Evolutionary conservation across 305 asterid genomes (phyloP), one percentile per base, ranked within the genome.

Genomic region (Stenogyne calaminthoides): DNA sequence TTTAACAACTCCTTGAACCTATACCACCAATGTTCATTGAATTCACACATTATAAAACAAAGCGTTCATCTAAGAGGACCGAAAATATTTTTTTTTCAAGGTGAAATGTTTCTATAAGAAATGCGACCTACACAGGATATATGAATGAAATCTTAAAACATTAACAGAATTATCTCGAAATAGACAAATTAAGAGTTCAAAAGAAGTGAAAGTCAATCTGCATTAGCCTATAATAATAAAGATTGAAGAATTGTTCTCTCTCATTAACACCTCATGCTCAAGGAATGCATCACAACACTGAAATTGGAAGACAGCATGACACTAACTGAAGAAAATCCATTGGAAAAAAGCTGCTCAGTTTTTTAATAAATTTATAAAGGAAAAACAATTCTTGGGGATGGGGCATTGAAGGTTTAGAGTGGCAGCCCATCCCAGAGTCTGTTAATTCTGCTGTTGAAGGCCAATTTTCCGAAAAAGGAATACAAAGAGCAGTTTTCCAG

Each of bases 21-120:
- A 25, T 25, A 68, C 32, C 27, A 52, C 10, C 49, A 10, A 65
- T 52, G 40, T 67, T 42, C 47, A 72, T 9, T 20, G 54, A 64
- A 51, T 64, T 68, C 37, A 40, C 46, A 66, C 40, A 65, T 29
- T 71, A 44, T 62, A 76, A 58, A 55, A 54, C 14, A 69, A 20
- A 39, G 18, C 3, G 60, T 25, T 22, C 40, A 9, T 54, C 52
- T 19, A 20, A 37, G 66, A 44, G 32, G n/a, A 47, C 64, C 58
- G 12, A 15, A 22, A 34, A 61, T 22, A 6, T n/a, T n/a, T n/a
- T n/a, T n/a, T n/a, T n/a, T n/a, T n/a, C 27, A 6, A 7, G 40
- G 44, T 47, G 52, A 47, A 70, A 67, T 15, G 32, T 75, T 36
- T 64, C 42, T 29, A 44, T 58, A 12, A 59, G 63, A 67, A 47